Evolutionary conservation across 2,329 filamentous ascomycete genomes (phyloP), one percentile per base, ranked within the genome.

Genomic region (Fusarium mundagurra): DNA sequence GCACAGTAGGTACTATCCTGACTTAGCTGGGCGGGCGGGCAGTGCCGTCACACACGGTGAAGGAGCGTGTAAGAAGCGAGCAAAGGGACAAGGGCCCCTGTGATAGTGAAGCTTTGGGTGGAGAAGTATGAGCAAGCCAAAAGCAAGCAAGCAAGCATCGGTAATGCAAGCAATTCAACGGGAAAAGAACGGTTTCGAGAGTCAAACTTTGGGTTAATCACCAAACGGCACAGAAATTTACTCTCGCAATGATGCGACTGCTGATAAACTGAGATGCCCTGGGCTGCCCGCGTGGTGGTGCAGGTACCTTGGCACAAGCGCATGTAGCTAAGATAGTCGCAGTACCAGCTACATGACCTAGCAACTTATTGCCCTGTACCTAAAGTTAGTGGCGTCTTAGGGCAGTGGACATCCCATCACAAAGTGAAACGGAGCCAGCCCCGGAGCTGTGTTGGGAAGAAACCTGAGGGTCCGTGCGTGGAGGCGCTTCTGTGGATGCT

Each of bases 31-130:
- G 58, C 55, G 65, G 63, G 67, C 76, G 76, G 76, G 76, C 76
- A 77, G 76, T 78, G 76, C 76, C 76, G 76, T 78, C 74, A 78
- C 76, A 77, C 67, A 78, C 70, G 65, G 60, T 64, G 71, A 72
- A 72, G 69, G 60, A 67, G 61, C 71, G 65, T 74, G 74, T 76
- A 62, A 71, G 74, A 65, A 71, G 67, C 62, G 69, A 64, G 48
- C 62, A 69, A 61, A 53, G 47, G 53, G 67, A 61, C 67, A 77
- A 70, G 72, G 64, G 64, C 43, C 48, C 67, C 43, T 57, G 51
- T 58, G 44, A 48, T 34, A 66, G 64, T 61, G 74, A 74, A 61
- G 64, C 60, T 50, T 64, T 45, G 36, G 41, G 67, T 75, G 72
- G 72, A 70, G 72, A 45, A 45, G 38, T 50, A 41, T 61, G 57